Evolutionary conservation across 2,329 filamentous ascomycete genomes (phyloP), one percentile per base, ranked within the genome.

Genomic region (Botrytis porri): DNA sequence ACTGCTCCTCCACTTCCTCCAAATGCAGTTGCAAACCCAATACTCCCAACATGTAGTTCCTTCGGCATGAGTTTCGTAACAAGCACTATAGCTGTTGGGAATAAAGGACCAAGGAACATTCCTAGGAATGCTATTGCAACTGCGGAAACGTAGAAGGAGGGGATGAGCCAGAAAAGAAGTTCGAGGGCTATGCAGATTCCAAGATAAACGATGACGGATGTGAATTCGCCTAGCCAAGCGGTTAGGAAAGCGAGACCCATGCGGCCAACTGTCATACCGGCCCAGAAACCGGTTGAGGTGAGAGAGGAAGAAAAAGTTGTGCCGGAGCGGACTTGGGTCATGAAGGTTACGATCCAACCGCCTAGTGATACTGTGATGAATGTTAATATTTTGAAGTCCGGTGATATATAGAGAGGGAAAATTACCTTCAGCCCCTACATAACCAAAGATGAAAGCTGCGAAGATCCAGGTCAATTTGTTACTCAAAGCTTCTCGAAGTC

Each of bases 271-370:
- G 93, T 95, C 72, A 97, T 85, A 0, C 93, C 94, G 39, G 94
- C 86, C 94, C 94, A 97, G 83, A 96, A 97, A 0, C 93, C 91
- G 0, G 92, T 95, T 0, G 89, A 91, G 0, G 89, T 89, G 83
- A 97, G 88, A 1, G 94, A 94, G 48, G 91, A 91, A 2, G 89
- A 86, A 78, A 96, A 96, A 0, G 88, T 84, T 35, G 85, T 86
- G 2, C 90, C 93, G 59, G 91, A 82, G 20, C 94, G 88, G n/a
- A 94, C 90, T n/a, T 87, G 84, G 22, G 95, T 89, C 92, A 97
- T 96, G 80, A 97, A 96, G 0, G 91, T 92, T 66, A 93, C 91
- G 75, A 97, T 90, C 93, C 93, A 95, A 22, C 92, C 93, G 25
- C 91, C 91, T 2, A 94, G 84, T 0, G 88, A 89, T 73, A 93